A percentile compares a stretch with the other conserved stretches of the same genome.
Conservation (phyloP, 805 yeast species). For the Wickerhamiella bombiphila region DNA sequence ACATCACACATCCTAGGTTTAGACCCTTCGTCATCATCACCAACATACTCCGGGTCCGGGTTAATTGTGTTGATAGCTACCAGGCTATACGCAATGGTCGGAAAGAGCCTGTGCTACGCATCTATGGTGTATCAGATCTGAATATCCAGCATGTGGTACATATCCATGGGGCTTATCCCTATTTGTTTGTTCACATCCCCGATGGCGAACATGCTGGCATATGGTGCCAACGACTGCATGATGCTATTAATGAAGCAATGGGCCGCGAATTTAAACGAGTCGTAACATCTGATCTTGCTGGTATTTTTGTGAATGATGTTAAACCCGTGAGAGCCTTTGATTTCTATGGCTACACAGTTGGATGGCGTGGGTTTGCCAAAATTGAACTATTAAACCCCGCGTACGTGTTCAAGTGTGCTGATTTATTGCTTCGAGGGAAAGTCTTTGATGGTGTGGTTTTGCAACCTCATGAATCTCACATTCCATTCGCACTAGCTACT, state of each 20-base stretch:
- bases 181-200: conserved; percentile 40
- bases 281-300: conserved; percentile 5
- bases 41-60: conserved; percentile 19
- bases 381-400: conserved; percentile 52
- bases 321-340: conserved; percentile 56
- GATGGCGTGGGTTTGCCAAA: conserved; percentile 51
- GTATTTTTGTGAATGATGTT: conserved; percentile 21
- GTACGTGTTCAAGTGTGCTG: conserved; percentile 39
- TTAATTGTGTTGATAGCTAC: conserved; percentile 22
- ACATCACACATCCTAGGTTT: no score
- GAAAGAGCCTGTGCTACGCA: conserved; percentile 55
- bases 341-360: conserved; percentile 69
- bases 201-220: conserved; percentile 9
- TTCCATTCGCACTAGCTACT: conserved; percentile 65
- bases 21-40: no score
- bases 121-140: conserved; percentile 55
- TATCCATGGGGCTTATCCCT: conserved; percentile 76
- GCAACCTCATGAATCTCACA: conserved; percentile 64
- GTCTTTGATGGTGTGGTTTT: conserved; percentile 24
- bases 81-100: conserved; percentile 10
- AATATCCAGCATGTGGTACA: conserved; percentile 53
- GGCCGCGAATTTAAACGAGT: conserved; percentile 17
- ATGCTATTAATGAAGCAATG: conserved; percentile 20
- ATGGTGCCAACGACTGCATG: conserved; percentile 5
- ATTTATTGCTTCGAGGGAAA: conserved; percentile 33